phyloP scores from a whole-genome alignment of 75 land plant genomes.

The Larix kaempferi region DNA sequence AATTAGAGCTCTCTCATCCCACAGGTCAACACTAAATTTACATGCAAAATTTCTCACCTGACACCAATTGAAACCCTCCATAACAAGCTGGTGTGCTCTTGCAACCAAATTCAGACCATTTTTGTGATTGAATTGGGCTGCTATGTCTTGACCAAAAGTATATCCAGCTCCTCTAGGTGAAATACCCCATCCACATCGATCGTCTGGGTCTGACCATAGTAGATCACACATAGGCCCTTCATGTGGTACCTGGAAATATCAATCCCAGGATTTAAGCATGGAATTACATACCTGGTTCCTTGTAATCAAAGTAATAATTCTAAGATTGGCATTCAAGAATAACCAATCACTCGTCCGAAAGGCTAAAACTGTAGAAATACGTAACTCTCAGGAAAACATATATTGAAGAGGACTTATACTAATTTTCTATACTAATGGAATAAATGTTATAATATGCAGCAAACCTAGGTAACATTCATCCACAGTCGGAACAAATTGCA shows the following conservation, averaged over 20 bases:
- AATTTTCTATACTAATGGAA: too few relatives aligned
- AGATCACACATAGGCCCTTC: conserved; percentile 98
- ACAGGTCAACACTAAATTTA: neutral
- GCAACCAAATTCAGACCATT: conserved; percentile 84
- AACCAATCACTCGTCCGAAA: too few relatives aligned
- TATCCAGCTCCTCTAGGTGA: conserved; percentile 95
- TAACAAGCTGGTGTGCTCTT: conserved; percentile 97
- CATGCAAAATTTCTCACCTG: conserved; percentile 29
- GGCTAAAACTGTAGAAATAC: too few relatives aligned
- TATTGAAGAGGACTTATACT: too few relatives aligned
- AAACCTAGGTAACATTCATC: too few relatives aligned
- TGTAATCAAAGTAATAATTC: too few relatives aligned
- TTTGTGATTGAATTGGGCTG: conserved; percentile 89
- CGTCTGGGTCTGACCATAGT: conserved; percentile 87
- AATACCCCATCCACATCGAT: conserved; percentile 95
- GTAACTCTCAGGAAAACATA: too few relatives aligned
- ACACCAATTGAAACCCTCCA: conserved; percentile 94
- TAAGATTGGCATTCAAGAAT: too few relatives aligned
- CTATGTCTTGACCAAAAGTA: conserved; percentile 86
- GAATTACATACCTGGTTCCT: neutral
- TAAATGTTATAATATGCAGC: too few relatives aligned
- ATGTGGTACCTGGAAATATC: conserved; percentile 57
- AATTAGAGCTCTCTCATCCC: neutral
- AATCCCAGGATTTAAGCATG: neutral
- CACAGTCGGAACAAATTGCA: too few relatives aligned